Evolutionary conservation across 306 rosid genomes (phyloP), one percentile per base, ranked within the genome.

Genomic region (Phaseolus lunatus): DNA sequence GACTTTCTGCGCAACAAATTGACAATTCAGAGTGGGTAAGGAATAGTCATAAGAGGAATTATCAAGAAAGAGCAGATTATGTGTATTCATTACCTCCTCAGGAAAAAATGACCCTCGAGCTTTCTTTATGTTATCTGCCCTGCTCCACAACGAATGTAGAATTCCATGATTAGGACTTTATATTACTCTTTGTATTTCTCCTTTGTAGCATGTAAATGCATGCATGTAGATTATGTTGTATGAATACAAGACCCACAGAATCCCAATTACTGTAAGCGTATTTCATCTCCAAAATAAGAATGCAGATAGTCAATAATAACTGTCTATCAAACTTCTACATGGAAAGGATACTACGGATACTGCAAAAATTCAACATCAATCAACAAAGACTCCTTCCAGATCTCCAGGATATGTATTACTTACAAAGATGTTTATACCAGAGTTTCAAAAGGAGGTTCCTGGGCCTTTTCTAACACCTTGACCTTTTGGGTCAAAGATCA

Each of bases 41-140:
- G 27, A 81, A 37, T 69, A 67, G 72, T 43, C 49, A 39, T 14
- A 44, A 7, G 77, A 70, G 49, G 48, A 64, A 20, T 67, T 48
- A 70, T 18, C 20, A 65, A 72, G 74, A 35, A 82, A 35, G 33
- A 26, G 23, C 31, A 79, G 23, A 82, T 73, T 53, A 67, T 82
- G 43, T 49, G 20, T 58, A 47, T 78, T 67, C 52, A 68, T 84
- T 85, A 93, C 98, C 90, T 93, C 98, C 79, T 93, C 98, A 0
- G 89, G 82, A 43, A 90, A 88, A 86, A 73, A 86, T 58, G 83
- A 85, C 63, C 96, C 96, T 73, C 90, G 86, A 57, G 93, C 92
- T 82, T 83, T 93, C 83, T 93, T 93, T 43, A 93, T 82, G 73
- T 72, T 78, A 22, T 84, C 96, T 44, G 91, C 84, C 94, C 98